Evolutionary conservation across 23 red algal species (phyloP).

Genomic region (Cyanidiococcus yangmingshanensis): DNA sequence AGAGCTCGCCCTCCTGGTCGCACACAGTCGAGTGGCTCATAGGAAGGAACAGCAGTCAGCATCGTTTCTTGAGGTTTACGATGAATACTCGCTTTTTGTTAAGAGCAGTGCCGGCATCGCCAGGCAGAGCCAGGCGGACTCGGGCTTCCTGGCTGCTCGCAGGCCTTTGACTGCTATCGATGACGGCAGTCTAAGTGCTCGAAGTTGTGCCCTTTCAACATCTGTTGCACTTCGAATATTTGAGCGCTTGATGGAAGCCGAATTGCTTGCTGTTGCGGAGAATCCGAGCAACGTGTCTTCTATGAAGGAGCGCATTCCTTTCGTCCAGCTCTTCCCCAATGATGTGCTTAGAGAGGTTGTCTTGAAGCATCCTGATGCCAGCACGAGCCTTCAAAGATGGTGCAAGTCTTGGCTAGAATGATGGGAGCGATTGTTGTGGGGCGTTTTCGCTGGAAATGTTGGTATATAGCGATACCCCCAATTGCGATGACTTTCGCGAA

Average conservation of each 20-base stretch:
- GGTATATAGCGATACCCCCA: no score
- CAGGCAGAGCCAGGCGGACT: not conserved
- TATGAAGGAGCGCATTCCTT: not conserved
- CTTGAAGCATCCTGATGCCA: not conserved
- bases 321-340: not conserved
- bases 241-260: not conserved
- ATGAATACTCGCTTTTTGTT: not conserved
- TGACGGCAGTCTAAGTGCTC: not conserved
- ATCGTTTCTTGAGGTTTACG: not conserved
- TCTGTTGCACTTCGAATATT: not conserved
- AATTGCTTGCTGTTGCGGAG: not conserved
- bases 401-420: not conserved
- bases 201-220: not conserved
- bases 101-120: not conserved
- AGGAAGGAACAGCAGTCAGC: not conserved
- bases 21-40: not conserved
- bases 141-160: not conserved
- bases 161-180: not conserved
- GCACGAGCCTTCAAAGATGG: not conserved
- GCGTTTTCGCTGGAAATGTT: no score
- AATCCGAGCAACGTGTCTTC: not conserved
- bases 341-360: not conserved
- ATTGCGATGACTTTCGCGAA: no score
- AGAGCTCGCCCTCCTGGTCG: conserved; percentile 9
- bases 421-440: no score